Percentiles rank a stretch among this genome's conserved stretches.
Evolutionary conservation across 2,329 filamentous ascomycete genomes (phyloP).

Genomic region (Nemania diffusa): DNA sequence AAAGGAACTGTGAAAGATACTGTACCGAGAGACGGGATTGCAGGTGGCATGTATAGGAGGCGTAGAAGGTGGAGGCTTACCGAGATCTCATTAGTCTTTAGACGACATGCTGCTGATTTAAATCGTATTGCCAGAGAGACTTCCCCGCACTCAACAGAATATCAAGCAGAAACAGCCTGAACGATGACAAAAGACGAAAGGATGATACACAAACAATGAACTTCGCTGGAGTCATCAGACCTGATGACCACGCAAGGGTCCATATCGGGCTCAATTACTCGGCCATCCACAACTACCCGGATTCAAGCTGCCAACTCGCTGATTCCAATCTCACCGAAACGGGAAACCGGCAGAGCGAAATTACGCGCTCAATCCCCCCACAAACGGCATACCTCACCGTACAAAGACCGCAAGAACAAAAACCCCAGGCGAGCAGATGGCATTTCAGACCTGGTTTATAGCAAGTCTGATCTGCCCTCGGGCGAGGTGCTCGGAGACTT

Average conservation of each 20-base stretch:
- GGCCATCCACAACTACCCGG: constrained; percentile 15
- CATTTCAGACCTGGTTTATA: constrained; percentile 54
- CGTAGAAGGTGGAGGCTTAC: neutral
- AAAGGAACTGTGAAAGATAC: too few species aligned
- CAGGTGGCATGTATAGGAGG: neutral
- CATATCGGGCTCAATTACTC: constrained; percentile 13
- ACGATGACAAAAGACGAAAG: neutral
- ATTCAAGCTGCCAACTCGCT: constrained; percentile 8
- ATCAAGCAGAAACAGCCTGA: neutral
- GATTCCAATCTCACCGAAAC: constrained; percentile 10
- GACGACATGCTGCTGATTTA: neutral
- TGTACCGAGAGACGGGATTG: neutral
- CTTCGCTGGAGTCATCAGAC: constrained; percentile 13
- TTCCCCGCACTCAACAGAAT: constrained; percentile 1
- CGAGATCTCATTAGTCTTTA: neutral
- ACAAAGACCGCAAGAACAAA: constrained; percentile 35
- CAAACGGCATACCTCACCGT: constrained; percentile 24
- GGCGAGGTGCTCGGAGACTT: constrained; percentile 39
- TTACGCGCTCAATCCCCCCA: constrained; percentile 14
- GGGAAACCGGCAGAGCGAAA: constrained; percentile 7
- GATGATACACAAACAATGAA: neutral
- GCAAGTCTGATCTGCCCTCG: constrained; percentile 53
- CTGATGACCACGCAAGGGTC: constrained; percentile 15
- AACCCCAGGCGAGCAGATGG: constrained; percentile 31
- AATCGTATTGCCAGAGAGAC: neutral